phyloP scores from a whole-genome alignment of 1,139 yeast genomes.

The Neolecta irregularis region DNA sequence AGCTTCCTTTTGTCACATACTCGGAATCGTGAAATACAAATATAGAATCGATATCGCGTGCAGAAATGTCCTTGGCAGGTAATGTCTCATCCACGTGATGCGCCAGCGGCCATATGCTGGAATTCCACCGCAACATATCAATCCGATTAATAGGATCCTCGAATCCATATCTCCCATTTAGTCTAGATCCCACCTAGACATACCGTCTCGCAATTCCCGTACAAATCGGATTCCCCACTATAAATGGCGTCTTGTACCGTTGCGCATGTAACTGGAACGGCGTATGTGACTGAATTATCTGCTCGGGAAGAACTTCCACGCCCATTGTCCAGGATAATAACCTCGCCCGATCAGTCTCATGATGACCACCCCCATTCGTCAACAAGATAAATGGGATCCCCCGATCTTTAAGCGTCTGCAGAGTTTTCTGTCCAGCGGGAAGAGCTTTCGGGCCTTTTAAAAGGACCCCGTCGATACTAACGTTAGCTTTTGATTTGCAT shows the following conservation, averaged over 20 bases:
- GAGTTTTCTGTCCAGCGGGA: conserved; percentile 50
- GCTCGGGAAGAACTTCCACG: conserved; percentile 36
- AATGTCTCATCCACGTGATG: too few relatives aligned
- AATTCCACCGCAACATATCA: too few relatives aligned
- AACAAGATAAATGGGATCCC: conserved; percentile 66
- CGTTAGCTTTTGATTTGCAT: conserved; percentile 30
- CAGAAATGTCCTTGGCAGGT: too few relatives aligned
- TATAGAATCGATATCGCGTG: too few relatives aligned
- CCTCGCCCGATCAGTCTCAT: conserved; percentile 47
- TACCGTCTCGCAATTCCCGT: too few relatives aligned
- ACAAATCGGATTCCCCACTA: too few relatives aligned
- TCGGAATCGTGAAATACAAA: too few relatives aligned
- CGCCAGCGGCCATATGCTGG: too few relatives aligned
- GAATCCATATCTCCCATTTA: too few relatives aligned
- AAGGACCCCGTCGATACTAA: conserved; percentile 78
- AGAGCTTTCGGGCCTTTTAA: conserved; percentile 60
- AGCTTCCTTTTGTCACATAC: too few relatives aligned
- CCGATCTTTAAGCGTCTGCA: conserved; percentile 37
- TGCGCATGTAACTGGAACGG: conserved; percentile 56
- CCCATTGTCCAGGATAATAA: conserved; percentile 39
- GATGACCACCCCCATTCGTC: conserved; percentile 87
- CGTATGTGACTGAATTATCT: conserved; percentile 80
- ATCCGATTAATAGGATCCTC: too few relatives aligned
- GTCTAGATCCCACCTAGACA: too few relatives aligned
- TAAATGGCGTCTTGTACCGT: conserved; percentile 40